Percentiles rank a stretch among this genome's conserved stretches.
Evolutionary conservation across 805 yeast genomes (phyloP).

Genomic region (Blastobotrys peoriensis): DNA sequence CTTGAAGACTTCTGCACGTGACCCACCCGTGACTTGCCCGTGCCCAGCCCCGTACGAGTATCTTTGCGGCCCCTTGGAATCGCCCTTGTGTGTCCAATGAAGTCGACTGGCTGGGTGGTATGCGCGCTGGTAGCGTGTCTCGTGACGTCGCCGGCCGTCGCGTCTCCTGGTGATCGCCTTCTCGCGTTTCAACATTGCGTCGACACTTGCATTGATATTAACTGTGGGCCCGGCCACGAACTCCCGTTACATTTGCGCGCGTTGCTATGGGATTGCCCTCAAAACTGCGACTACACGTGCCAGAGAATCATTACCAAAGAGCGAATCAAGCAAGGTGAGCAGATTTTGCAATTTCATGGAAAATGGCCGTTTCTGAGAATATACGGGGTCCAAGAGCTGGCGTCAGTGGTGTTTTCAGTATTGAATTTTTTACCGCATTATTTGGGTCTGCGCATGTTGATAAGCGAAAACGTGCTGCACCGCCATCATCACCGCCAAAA

Average conservation of each 20-base stretch:
- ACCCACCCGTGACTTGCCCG: background rate
- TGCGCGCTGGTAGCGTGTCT: too few relatives aligned
- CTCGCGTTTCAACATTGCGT: constrained; percentile 43
- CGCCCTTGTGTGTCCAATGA: too few relatives aligned
- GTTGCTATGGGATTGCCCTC: constrained; percentile 66
- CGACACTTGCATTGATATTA: constrained; percentile 32
- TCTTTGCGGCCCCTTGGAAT: too few relatives aligned
- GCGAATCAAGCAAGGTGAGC: constrained; percentile 43
- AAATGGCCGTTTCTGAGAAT: constrained; percentile 91
- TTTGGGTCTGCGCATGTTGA: constrained; percentile 36
- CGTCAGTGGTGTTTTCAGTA: constrained; percentile 72
- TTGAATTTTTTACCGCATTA: constrained; percentile 63
- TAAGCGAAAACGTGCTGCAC: constrained; percentile 11
- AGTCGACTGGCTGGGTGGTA: too few relatives aligned
- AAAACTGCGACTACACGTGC: constrained; percentile 90
- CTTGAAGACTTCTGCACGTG: too few relatives aligned
- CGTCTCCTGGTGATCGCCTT: constrained; percentile 49
- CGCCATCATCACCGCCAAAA: constrained; percentile 13
- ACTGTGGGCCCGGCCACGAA: constrained; percentile 28
- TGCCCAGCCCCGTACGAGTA: background rate
- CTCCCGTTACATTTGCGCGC: constrained; percentile 38
- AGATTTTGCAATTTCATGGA: constrained; percentile 84
- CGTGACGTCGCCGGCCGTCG: too few relatives aligned
- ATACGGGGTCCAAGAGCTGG: constrained; percentile 79
- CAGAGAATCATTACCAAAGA: constrained; percentile 66